Evolutionary conservation across 2,329 filamentous ascomycete genomes (phyloP).

Genomic region (Ophiostoma pallidulum): DNA sequence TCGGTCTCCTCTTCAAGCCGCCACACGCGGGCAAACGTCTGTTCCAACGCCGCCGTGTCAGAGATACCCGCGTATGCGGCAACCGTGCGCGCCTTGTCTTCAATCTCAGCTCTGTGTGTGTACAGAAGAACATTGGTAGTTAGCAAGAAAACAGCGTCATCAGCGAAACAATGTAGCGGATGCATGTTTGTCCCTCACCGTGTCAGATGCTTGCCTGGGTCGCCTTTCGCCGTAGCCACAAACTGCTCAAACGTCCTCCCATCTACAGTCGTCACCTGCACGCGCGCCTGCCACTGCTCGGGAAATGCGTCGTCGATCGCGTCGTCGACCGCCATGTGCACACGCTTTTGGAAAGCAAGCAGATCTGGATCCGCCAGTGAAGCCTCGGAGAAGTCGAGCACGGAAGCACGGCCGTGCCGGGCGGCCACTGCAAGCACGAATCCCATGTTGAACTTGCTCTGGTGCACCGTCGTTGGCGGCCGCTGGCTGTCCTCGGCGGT

Average conservation of each 20-base stretch:
- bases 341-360: neutral
- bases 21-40: neutral
- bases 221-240: constrained; percentile 6
- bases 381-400: constrained; percentile 5
- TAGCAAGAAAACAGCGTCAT: neutral
- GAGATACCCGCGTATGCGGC: neutral
- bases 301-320: constrained; percentile 4
- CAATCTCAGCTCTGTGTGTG: neutral
- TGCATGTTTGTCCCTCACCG: too few species aligned
- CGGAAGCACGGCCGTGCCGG: neutral
- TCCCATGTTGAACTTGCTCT: constrained; percentile 11
- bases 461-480: constrained; percentile 2
- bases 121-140: neutral
- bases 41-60: neutral
- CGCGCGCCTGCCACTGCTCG: constrained; percentile 4
- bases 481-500: too few species aligned
- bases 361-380: neutral
- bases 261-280: neutral
- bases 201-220: neutral
- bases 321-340: constrained; percentile 1
- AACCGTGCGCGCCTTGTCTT: constrained; percentile 1
- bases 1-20: neutral
- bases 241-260: neutral
- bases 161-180: neutral
- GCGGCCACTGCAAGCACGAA: constrained; percentile 6